These are phyloP conservation scores for Sporopachydermia cereana DNA, from an alignment of 1,139 yeast genomes.

Conservation along the genomic window DNA sequence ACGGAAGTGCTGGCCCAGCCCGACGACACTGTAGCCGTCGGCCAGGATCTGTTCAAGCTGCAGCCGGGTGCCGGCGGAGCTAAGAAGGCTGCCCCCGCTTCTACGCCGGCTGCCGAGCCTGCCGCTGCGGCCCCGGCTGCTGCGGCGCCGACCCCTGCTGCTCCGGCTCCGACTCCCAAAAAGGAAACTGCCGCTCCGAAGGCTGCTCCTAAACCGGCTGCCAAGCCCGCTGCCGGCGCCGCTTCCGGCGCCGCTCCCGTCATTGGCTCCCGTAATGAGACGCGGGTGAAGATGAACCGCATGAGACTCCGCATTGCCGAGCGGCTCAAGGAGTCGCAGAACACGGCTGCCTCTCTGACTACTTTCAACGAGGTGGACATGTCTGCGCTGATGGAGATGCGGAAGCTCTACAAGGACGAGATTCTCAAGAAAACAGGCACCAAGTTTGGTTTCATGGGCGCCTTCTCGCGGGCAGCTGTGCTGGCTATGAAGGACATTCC, in stretches of 20 bases:
- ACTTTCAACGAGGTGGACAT: slow-evolving; percentile 98
- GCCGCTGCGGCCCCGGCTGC: slow-evolving; percentile 14
- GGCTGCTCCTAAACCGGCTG: slow-evolving; percentile 19
- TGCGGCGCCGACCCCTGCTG: slow-evolving; percentile 18
- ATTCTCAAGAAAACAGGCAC: slow-evolving; percentile 86
- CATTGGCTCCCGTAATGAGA: slow-evolving; percentile 71
- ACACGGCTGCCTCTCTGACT: slow-evolving; percentile 96
- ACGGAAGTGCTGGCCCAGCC: slow-evolving; percentile 53
- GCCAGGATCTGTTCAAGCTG: slow-evolving; percentile 63
- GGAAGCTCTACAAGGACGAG: slow-evolving; percentile 95
- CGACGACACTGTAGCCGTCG: slow-evolving; percentile 75
- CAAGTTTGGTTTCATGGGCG: slow-evolving; percentile 98
- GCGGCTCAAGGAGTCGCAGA: slow-evolving; percentile 97
- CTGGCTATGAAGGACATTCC: slow-evolving; percentile 94
- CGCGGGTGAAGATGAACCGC: slow-evolving; percentile 96
- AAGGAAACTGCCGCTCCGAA: slow-evolving; percentile 24
- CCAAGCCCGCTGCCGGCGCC: slow-evolving; percentile 20
- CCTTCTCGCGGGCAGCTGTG: slow-evolving; percentile 87
- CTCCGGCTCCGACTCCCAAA: slow-evolving; percentile 20
- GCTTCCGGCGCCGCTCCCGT: slow-evolving; percentile 40
- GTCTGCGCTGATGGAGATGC: slow-evolving; percentile 86
- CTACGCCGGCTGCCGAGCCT: slow-evolving; percentile 15
- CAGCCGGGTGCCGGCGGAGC: slow-evolving; percentile 57
- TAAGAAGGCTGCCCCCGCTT: slow-evolving; percentile 16
- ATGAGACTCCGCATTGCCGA: slow-evolving; percentile 99